phyloP scores from a whole-genome alignment of 2,329 filamentous ascomycete species.

The Thermothelomyces thermophilus region DNA sequence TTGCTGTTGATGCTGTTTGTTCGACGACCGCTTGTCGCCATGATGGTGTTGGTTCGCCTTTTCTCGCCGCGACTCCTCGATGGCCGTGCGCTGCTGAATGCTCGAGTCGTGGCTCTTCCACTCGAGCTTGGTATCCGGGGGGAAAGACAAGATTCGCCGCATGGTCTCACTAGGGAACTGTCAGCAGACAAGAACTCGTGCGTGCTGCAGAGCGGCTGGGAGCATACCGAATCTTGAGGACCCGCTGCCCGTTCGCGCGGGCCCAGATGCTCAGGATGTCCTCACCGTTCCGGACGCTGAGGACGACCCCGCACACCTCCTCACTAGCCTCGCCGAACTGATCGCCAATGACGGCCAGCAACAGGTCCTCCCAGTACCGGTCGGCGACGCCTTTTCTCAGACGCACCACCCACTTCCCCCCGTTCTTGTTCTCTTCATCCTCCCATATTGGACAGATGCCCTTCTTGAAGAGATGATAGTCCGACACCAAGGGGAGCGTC shows the following conservation, averaged over 20 bases:
- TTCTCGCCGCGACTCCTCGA: slow-evolving; percentile 86
- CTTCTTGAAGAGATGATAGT: slow-evolving; percentile 97
- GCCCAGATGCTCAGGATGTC: slow-evolving; percentile 98
- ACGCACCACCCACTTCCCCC: slow-evolving; percentile 95
- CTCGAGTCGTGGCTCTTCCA: slow-evolving; percentile 97
- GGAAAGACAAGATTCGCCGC: slow-evolving; percentile 81
- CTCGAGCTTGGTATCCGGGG: slow-evolving; percentile 80
- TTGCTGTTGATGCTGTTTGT: slow-evolving; percentile 28
- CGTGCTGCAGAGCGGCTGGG: neutral
- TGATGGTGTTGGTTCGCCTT: slow-evolving; percentile 52
- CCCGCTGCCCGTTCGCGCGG: slow-evolving; percentile 82
- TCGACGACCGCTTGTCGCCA: slow-evolving; percentile 27
- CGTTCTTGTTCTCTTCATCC: slow-evolving; percentile 91
- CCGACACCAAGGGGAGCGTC: slow-evolving; percentile 79
- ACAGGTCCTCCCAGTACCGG: slow-evolving; percentile 91
- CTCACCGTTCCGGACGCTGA: slow-evolving; percentile 91
- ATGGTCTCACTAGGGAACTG: slow-evolving; percentile 72
- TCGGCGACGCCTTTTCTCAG: slow-evolving; percentile 97
- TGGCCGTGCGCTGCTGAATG: slow-evolving; percentile 83
- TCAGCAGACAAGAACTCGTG: slow-evolving; percentile 19
- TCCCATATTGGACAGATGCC: slow-evolving; percentile 97
- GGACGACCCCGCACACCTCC: slow-evolving; percentile 88
- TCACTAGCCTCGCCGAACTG: slow-evolving; percentile 90
- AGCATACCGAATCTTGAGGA: slow-evolving; percentile 87
- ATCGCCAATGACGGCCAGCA: slow-evolving; percentile 86